Evolutionary conservation across 2,329 filamentous ascomycete species (phyloP).

Genomic region (Sordariomycetes sp.): DNA sequence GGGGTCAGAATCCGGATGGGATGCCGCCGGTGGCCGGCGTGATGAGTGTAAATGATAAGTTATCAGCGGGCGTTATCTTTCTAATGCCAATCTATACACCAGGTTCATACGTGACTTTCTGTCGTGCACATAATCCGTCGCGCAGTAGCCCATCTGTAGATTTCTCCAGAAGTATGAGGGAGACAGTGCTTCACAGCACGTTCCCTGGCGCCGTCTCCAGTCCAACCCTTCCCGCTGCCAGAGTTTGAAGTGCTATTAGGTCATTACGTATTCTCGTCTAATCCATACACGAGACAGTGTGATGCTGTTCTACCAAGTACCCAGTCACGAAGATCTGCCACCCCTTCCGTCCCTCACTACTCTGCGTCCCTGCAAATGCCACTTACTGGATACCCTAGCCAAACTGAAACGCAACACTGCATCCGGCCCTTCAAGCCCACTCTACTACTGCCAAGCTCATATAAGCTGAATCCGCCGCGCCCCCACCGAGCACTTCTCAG

Average conservation of each 20-base stretch:
- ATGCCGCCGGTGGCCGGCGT: neutral
- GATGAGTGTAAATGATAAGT: neutral
- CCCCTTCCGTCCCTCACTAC: neutral
- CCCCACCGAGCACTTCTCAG: neutral
- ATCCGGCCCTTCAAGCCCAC: too few relatives aligned
- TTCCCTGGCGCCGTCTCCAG: too few relatives aligned
- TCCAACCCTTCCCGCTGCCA: neutral
- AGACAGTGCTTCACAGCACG: too few relatives aligned
- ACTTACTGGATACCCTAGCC: neutral
- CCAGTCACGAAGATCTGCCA: neutral
- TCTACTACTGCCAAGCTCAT: neutral
- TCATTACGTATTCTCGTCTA: neutral
- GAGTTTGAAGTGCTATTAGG: neutral
- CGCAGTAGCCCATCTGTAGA: too few relatives aligned
- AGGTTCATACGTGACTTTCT: neutral
- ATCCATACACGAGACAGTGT: neutral
- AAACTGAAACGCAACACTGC: neutral
- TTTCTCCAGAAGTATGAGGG: too few relatives aligned
- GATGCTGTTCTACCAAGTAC: neutral
- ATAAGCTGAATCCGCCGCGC: neutral
- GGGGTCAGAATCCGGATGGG: neutral
- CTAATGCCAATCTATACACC: neutral
- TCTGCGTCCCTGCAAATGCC: neutral
- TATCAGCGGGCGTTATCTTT: neutral
- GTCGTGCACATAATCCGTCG: too few relatives aligned